phyloP scores from a whole-genome alignment of 139 green algal genomes.

The Micromonas commoda region DNA sequence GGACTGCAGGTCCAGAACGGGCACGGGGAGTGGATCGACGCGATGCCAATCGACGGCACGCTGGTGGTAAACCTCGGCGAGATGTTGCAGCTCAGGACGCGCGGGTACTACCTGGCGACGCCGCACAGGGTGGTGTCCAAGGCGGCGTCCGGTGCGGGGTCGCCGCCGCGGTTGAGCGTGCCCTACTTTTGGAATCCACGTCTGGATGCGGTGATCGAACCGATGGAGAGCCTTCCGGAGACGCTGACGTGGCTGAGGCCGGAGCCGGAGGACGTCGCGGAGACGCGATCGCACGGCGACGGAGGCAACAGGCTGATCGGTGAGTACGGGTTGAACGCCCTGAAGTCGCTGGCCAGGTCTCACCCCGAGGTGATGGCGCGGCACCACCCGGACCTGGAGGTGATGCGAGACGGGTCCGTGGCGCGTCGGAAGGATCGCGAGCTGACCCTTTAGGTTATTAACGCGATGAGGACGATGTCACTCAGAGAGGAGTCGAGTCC shows the following conservation, averaged over 20 bases:
- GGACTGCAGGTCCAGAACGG: constrained; percentile 29
- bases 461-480: no score
- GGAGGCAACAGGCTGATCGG: constrained; percentile 8
- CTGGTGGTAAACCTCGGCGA: constrained; percentile 34
- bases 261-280: background rate
- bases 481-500: no score
- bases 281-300: background rate
- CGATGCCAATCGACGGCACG: constrained; percentile 17
- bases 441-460: background rate
- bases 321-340: constrained; percentile 27
- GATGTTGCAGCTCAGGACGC: constrained; percentile 30
- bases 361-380: constrained; percentile 18
- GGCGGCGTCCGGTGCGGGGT: background rate
- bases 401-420: background rate
- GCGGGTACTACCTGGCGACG: constrained; percentile 28
- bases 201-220: constrained; percentile 5
- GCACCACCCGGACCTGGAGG: constrained; percentile 19
- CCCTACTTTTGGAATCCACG: constrained; percentile 31
- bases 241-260: constrained; percentile 4
- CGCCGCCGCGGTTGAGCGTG: constrained; percentile 3
- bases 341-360: constrained; percentile 28
- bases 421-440: background rate
- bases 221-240: background rate
- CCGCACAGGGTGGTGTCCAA: constrained; percentile 22
- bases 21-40: constrained; percentile 30